Percentiles rank a stretch among this genome's conserved stretches.
phyloP scores from a whole-genome alignment of 352 stramenopile species.

The Globisporangium camurandrum region DNA sequence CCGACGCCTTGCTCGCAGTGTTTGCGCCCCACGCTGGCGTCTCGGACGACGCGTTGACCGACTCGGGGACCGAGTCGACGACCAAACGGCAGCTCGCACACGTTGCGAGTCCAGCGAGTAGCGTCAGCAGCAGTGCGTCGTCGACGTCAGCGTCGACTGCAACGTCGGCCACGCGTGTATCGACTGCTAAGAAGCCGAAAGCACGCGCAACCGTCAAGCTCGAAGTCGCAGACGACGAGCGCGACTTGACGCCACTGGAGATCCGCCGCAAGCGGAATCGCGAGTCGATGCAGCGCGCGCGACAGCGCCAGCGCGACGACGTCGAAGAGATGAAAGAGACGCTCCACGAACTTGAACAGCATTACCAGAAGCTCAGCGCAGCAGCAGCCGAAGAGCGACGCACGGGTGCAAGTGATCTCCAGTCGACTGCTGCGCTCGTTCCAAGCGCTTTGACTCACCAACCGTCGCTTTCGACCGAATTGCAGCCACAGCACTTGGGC shows the following conservation, averaged over 20 bases:
- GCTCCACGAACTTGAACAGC: conserved; percentile 32
- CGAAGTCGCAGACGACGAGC: conserved; percentile 20
- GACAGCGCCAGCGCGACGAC: conserved; percentile 36
- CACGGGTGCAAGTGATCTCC: background rate
- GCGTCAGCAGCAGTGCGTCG: conserved; percentile 3
- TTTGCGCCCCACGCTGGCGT: conserved; percentile 20
- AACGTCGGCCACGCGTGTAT: too few species aligned
- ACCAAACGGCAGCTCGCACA: background rate
- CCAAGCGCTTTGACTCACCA: too few species aligned
- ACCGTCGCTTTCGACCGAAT: background rate
- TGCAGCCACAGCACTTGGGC: conserved; percentile 15
- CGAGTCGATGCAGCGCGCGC: conserved; percentile 46
- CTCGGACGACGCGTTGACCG: conserved; percentile 23
- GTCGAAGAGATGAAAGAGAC: conserved; percentile 40
- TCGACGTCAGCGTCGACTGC: too few species aligned
- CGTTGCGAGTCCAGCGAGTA: conserved; percentile 2
- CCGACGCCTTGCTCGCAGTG: conserved; percentile 15
- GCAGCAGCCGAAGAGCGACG: conserved; percentile 22
- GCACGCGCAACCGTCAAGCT: background rate
- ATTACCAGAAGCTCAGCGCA: conserved; percentile 36
- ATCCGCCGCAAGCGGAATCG: conserved; percentile 45
- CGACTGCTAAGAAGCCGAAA: conserved; percentile 11
- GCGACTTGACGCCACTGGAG: conserved; percentile 34
- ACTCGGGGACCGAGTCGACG: conserved; percentile 14
- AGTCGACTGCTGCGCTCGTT: conserved; percentile 5